A percentile compares a stretch with the other conserved stretches of the same genome.
These are phyloP conservation scores for Amanita inopinata DNA, from an alignment of 768 basidiomycete species.

Conservation along the genomic window DNA sequence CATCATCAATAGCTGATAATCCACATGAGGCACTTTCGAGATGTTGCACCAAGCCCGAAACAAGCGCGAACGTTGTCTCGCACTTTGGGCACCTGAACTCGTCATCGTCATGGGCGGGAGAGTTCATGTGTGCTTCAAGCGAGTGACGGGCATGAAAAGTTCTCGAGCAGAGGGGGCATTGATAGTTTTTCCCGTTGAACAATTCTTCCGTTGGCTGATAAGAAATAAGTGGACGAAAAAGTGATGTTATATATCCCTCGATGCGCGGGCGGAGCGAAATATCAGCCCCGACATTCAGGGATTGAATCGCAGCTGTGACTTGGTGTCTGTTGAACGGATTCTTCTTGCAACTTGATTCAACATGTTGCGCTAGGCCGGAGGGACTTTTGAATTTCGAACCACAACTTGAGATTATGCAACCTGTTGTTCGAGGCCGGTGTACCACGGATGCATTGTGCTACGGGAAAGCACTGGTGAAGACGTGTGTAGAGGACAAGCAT, in stretches of 20 bases:
- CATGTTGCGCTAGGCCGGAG: constrained; percentile 28
- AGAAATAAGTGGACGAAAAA: constrained; percentile 11
- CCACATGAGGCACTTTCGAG: constrained; percentile 32
- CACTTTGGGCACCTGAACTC: constrained; percentile 38
- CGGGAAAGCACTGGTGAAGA: not conserved
- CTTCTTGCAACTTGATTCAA: constrained; percentile 29
- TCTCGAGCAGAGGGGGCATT: constrained; percentile 30
- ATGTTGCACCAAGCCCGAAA: constrained; percentile 35
- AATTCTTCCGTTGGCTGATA: constrained; percentile 25
- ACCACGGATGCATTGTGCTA: constrained; percentile 5
- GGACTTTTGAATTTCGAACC: constrained; percentile 21
- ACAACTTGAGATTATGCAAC: constrained; percentile 17
- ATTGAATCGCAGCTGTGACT: constrained; percentile 25
- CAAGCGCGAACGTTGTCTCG: constrained; percentile 21
- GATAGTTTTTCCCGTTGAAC: constrained; percentile 30
- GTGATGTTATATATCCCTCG: constrained; percentile 1
- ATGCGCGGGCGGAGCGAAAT: constrained; percentile 25
- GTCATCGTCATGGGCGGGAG: constrained; percentile 27
- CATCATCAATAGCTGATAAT: constrained; percentile 20
- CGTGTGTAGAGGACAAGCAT: too few species aligned
- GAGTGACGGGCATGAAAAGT: constrained; percentile 20
- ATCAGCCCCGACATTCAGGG: constrained; percentile 22
- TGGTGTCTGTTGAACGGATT: constrained; percentile 24
- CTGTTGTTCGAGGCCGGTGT: not conserved
- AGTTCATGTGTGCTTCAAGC: constrained; percentile 28